Evolutionary conservation across 306 rosid genomes (phyloP), one percentile per base, ranked within the genome.

Genomic region (Quillaja saponaria): DNA sequence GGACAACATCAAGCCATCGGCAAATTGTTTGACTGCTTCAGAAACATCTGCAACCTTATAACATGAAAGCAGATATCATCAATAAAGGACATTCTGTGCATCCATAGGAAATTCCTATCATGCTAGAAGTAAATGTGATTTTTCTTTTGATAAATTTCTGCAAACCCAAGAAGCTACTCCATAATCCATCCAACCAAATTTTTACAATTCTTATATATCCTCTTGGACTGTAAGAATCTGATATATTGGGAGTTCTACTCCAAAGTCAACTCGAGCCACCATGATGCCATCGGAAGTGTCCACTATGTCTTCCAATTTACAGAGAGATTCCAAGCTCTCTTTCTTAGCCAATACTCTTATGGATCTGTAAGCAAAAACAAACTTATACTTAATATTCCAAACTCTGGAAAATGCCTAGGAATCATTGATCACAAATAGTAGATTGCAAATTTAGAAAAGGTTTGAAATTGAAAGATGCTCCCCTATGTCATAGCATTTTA

Each of bases 251-350:
- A 87, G 74, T 79, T 91, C 95, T 1, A 87, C 96, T 58, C 97
- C 96, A 21, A 91, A 91, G 72, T 91, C 96, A 48, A 90, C 96
- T 11, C 96, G 87, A 31, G 91, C 97, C 50, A 91, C 84, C 96
- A 91, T 87, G 76, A 85, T 82, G 58, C 97, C 97, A 66, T 87
- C 96, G 12, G 96, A 91, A 72, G 90, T 84, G 78, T 79, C 71
- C 28, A 87, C 77, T 31, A 85, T 91, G 66, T 82, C 89, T 76
- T 76, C 83, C 64, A 91, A 63, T 40, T 85, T 85, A 73, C 80
- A 78, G 65, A 91, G 89, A 39, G 95, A 71, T 61, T 87, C 96
- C 76, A 80, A 76, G 85, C 95, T 87, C 82, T 91, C 96, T 62
- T 87, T 82, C 84, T 91, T 91, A 3, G 96, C 90, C 78, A 91